Conservation (phyloP, 1,284 basidiomycete species). For the Boletus sp. region DNA sequence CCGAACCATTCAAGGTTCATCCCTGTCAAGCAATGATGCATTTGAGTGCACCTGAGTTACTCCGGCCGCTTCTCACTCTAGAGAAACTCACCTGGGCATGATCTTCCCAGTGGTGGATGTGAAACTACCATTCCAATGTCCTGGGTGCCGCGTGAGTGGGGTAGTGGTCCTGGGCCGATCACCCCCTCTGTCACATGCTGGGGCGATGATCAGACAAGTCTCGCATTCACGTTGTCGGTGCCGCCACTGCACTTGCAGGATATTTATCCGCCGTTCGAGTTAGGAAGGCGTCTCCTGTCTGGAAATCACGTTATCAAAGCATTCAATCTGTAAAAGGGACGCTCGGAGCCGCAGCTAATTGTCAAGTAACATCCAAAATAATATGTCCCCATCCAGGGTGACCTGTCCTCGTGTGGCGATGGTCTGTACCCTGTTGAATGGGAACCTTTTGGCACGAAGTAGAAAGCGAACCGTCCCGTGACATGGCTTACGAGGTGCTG, state of each 20-base stretch:
- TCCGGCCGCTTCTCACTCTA: background rate
- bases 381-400: background rate
- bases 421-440: no score
- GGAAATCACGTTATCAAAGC: slow-evolving; percentile 3
- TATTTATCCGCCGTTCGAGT: background rate
- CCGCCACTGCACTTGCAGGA: background rate
- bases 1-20: slow-evolving; percentile 6
- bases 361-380: background rate
- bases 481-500: background rate
- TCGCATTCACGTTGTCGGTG: background rate
- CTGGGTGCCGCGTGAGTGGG: background rate
- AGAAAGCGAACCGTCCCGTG: background rate
- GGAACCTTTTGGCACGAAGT: background rate
- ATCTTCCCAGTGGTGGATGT: slow-evolving; percentile 8
- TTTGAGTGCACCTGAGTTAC: background rate
- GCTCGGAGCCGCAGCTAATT: background rate
- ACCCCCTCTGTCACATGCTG: slow-evolving; percentile 9
- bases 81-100: background rate
- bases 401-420: no score
- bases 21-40: background rate
- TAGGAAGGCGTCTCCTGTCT: background rate
- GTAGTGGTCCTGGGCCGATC: background rate
- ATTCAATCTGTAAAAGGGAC: background rate
- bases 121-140: no score
- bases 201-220: background rate